These are phyloP conservation scores for Penicillium aurantiogriseum DNA, from an alignment of 2,329 filamentous ascomycete species.

Conservation along the genomic window DNA sequence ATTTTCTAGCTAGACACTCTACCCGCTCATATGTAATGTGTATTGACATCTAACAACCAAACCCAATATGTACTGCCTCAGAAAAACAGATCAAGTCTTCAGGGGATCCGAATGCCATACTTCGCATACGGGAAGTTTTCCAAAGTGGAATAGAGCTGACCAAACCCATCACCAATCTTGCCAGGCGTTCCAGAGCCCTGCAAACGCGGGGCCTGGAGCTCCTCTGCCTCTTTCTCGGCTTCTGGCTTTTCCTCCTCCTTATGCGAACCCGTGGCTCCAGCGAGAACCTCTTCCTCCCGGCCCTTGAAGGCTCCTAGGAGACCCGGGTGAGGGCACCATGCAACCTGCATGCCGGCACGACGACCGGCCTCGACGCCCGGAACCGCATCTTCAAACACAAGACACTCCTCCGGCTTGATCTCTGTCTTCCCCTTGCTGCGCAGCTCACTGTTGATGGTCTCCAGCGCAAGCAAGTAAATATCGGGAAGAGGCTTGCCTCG, in stretches of 20 bases:
- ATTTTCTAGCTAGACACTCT: background rate
- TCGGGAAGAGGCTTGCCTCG: constrained; percentile 93
- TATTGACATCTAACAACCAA: background rate
- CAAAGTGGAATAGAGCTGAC: constrained; percentile 51
- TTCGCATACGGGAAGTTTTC: constrained; percentile 60
- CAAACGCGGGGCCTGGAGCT: constrained; percentile 37
- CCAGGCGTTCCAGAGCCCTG: constrained; percentile 51
- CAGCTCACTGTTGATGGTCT: constrained; percentile 77
- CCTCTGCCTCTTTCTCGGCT: constrained; percentile 41
- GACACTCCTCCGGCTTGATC: constrained; percentile 79
- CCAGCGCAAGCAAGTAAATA: constrained; percentile 84
- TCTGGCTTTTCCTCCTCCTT: constrained; percentile 51
- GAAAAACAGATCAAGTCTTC: background rate
- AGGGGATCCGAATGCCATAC: constrained; percentile 53
- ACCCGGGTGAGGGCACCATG: constrained; percentile 86
- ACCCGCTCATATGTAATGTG: background rate
- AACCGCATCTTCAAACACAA: constrained; percentile 95
- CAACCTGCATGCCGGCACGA: constrained; percentile 88
- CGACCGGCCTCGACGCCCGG: constrained; percentile 88
- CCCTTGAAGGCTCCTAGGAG: constrained; percentile 73
- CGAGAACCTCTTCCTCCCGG: constrained; percentile 76
- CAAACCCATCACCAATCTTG: constrained; percentile 61
- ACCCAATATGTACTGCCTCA: background rate
- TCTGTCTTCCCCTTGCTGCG: constrained; percentile 54
- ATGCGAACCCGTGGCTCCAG: constrained; percentile 73